Conservation (phyloP, 768 basidiomycete genomes). For the Suillus discolor region DNA sequence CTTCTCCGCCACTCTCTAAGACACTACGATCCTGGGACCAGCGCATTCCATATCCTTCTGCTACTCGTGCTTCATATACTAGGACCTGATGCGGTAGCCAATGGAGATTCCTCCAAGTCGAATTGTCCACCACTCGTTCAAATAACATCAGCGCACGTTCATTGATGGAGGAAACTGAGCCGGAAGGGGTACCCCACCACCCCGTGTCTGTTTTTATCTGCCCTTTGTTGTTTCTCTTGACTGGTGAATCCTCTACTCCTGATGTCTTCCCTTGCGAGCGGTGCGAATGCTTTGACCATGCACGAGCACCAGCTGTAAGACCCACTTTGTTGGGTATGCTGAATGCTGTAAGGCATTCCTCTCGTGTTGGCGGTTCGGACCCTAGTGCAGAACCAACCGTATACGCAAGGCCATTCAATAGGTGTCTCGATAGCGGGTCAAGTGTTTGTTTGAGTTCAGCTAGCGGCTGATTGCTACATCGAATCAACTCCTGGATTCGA, state of each 20-base stretch:
- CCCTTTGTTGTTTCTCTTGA: constrained; percentile 19
- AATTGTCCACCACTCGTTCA: constrained; percentile 50
- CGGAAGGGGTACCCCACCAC: constrained; percentile 63
- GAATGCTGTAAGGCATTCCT: constrained; percentile 57
- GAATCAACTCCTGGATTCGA: constrained; percentile 28
- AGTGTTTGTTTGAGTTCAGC: constrained; percentile 19
- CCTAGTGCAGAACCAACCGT: constrained; percentile 61
- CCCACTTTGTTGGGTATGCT: constrained; percentile 46
- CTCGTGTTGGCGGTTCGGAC: constrained; percentile 49
- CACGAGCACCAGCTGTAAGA: constrained; percentile 62
- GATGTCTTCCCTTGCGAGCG: constrained; percentile 38
- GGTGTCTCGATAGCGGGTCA: constrained; percentile 43
- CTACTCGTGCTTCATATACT: constrained; percentile 62
- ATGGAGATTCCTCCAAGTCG: constrained; percentile 66
- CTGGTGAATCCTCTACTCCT: neutral
- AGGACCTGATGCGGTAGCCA: constrained; percentile 65
- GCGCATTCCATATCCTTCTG: constrained; percentile 67
- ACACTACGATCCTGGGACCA: constrained; percentile 55
- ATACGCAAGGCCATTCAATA: constrained; percentile 56
- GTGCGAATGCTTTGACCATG: constrained; percentile 69
- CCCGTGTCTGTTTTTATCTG: constrained; percentile 33
- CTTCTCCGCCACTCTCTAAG: constrained; percentile 13
- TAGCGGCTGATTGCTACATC: constrained; percentile 15
- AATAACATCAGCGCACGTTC: constrained; percentile 53
- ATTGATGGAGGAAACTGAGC: constrained; percentile 55